A percentile compares a stretch with the other conserved stretches of the same genome.
Conservation (phyloP, 306 rosid species). For the Chamaecrista fasciculata region DNA sequence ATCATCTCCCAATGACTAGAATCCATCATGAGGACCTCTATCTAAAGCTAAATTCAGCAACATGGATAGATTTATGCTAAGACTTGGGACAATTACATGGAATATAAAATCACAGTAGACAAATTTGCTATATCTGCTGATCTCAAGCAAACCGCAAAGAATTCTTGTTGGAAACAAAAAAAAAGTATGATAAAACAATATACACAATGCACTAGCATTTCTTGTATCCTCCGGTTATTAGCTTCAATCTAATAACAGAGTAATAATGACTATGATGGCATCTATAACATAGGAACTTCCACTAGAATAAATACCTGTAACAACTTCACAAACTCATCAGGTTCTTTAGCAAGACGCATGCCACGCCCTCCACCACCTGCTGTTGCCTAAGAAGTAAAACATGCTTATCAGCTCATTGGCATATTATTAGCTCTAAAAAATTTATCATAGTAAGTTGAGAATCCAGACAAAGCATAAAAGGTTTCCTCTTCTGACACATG, state of each 20-base stretch:
- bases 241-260: conserved; percentile 1
- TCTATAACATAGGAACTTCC: conserved; percentile 20
- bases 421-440: not conserved
- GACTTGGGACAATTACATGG: conserved; percentile 15
- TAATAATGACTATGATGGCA: not conserved
- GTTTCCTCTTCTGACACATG: not conserved
- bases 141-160: conserved; percentile 8
- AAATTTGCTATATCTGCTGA: conserved; percentile 14
- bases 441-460: not conserved
- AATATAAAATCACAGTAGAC: not conserved
- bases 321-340: conserved; percentile 95
- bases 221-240: conserved; percentile 11
- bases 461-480: not conserved
- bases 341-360: conserved; percentile 98
- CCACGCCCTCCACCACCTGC: conserved; percentile 99
- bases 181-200: not conserved
- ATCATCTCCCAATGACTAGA: conserved; percentile 28
- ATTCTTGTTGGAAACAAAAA: conserved; percentile 18
- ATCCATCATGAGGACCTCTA: not conserved
- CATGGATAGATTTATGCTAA: not conserved
- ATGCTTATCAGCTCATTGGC: conserved; percentile 37
- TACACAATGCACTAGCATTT: not conserved
- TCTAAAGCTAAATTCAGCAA: conserved; percentile 19
- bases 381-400: conserved; percentile 68
- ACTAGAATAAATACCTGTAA: conserved; percentile 60